phyloP scores from a whole-genome alignment of 2,329 filamentous ascomycete genomes.

The Epicoccum sorghinum region DNA sequence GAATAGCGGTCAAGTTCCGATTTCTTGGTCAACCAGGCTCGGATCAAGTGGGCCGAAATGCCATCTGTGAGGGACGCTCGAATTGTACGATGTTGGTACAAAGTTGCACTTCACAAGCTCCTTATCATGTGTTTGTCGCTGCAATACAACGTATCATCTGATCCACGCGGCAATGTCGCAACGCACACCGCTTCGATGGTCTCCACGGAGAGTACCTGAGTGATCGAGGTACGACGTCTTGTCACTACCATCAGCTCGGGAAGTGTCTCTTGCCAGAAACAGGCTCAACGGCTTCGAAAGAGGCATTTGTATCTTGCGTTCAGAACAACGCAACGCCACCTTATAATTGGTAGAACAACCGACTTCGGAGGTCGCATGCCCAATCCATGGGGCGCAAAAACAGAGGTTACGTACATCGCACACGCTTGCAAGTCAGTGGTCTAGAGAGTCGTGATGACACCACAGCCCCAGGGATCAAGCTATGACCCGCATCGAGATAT shows the following conservation, averaged over 20 bases:
- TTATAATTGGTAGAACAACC: not conserved
- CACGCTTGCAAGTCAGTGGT: not conserved
- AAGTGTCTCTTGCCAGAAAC: not conserved
- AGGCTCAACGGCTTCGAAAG: not conserved
- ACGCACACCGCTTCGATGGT: slow-evolving; percentile 10
- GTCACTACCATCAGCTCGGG: not conserved
- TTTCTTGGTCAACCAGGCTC: slow-evolving; percentile 9
- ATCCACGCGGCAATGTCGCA: slow-evolving; percentile 10
- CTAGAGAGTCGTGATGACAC: not conserved
- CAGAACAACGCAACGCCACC: not conserved
- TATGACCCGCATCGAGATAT: not conserved
- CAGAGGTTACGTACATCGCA: not conserved
- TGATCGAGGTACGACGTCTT: not conserved
- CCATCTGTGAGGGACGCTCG: slow-evolving; percentile 16
- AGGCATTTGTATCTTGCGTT: not conserved
- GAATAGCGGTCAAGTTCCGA: slow-evolving; percentile 13
- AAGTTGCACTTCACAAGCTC: slow-evolving; percentile 12
- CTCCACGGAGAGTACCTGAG: not conserved
- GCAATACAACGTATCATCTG: slow-evolving; percentile 5
- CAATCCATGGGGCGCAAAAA: not conserved
- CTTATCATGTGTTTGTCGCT: not conserved
- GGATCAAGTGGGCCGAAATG: slow-evolving; percentile 11
- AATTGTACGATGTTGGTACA: slow-evolving; percentile 5
- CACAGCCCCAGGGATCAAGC: not conserved
- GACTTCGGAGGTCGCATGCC: not conserved